phyloP scores from a whole-genome alignment of 2,329 filamentous ascomycete species.

The Rugonectria rugulosa region DNA sequence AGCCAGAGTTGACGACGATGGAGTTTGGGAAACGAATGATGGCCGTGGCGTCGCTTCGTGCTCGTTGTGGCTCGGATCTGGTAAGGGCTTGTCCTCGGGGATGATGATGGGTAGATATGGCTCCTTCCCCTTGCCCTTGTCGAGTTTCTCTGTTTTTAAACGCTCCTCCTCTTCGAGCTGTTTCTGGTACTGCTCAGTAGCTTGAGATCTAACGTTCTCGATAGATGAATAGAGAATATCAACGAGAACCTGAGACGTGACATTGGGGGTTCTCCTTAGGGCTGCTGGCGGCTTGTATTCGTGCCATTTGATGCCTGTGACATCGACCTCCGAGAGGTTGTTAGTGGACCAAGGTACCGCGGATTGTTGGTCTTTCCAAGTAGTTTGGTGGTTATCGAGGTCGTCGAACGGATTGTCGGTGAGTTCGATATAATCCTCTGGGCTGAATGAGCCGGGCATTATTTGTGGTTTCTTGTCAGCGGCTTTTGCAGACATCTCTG shows the following conservation, averaged over 20 bases:
- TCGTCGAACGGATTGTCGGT: conserved; percentile 40
- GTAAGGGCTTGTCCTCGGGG: conserved; percentile 18
- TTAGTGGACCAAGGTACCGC: conserved; percentile 31
- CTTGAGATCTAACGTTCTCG: conserved; percentile 51
- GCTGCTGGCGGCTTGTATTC: conserved; percentile 55
- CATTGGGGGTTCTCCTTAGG: conserved; percentile 47
- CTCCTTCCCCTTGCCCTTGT: conserved; percentile 46
- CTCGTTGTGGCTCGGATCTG: background rate
- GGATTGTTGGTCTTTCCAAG: conserved; percentile 30
- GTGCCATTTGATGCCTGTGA: conserved; percentile 52
- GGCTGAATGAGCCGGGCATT: conserved; percentile 41
- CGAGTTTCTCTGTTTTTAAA: conserved; percentile 27
- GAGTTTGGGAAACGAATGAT: conserved; percentile 12
- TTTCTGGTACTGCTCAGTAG: conserved; percentile 41
- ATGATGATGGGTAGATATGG: conserved; percentile 47
- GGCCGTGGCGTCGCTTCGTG: background rate
- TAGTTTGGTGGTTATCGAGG: conserved; percentile 34
- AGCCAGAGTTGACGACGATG: conserved; percentile 18
- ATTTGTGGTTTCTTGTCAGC: conserved; percentile 24
- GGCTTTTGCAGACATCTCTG: conserved; percentile 13
- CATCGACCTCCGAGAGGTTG: conserved; percentile 35
- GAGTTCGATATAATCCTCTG: conserved; percentile 42
- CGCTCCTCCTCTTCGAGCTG: conserved; percentile 41
- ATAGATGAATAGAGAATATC: conserved; percentile 55
- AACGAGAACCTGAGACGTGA: conserved; percentile 50